Base-by-base conservation (phyloP, 2,329 filamentous ascomycete genomes). In the Neopestalotiopsis sp. region DNA sequence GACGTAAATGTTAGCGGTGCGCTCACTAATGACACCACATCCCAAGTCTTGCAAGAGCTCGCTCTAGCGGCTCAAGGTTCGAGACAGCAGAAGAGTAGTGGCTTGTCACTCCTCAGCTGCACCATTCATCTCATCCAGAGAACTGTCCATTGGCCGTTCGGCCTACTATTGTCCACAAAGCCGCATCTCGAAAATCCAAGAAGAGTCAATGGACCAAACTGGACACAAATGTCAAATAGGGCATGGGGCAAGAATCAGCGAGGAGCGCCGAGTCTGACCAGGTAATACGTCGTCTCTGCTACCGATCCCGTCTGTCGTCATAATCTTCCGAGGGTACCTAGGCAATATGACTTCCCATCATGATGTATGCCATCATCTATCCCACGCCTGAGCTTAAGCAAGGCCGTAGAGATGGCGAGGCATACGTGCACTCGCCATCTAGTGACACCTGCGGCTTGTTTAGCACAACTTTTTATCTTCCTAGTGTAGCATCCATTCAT, bases 11-110 rank as follows among this genome's bases (percentile, higher is more conserved):
- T 17, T 30, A 62, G 30, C 6, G 24, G 57, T 38, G 59, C n/a
- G 59, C 28, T 34, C 59, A 62, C 59, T 40, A 62, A 62, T 62
- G 59, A 62, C 59, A 34, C 59, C 59, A 34, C 45, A n/a, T 52
- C 45, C 45, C 17, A 52, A 28, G 24, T 28, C 24, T 28, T 28
- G 24, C 24, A 28, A n/a, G 45, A 34, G 30, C 28, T 40, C 13
- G 30, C 28, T 40, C 28, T 34, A 62, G 32, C 30, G 59, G 34
- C 13, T 62, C 57, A 59, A 34, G 30, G 57, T 59, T 59, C 57
- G 57, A 59, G 57, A 59, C 57, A 59, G 57, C 57, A 59, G 30
- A 59, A 52, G 17, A n/a, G n/a, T 52, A 52, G 45, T 52, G 45
- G 45, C 45, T 52, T 52, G 45, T 52, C 45, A 52, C 45, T n/a